phyloP scores from a whole-genome alignment of 2,329 filamentous ascomycete species.

The Coleophoma eucalyptorum region DNA sequence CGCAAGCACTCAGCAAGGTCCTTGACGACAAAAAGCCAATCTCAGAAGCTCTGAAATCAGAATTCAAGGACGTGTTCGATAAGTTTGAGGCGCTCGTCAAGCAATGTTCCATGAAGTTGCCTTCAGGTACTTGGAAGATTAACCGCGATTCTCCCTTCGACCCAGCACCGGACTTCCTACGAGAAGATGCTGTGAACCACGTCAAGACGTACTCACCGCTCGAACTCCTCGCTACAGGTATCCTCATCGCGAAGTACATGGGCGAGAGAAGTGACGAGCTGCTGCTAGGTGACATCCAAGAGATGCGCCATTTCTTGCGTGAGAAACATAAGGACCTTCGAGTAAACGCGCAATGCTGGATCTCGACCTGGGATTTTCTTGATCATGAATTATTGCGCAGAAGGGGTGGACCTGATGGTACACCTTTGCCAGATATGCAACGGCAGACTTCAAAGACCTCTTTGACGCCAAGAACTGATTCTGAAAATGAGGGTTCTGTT shows the following conservation, averaged over 20 bases:
- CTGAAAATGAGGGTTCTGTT: neutral
- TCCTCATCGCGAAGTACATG: conserved; percentile 27
- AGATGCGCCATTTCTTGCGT: conserved; percentile 26
- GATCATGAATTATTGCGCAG: conserved; percentile 9
- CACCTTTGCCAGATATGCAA: neutral
- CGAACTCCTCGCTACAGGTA: conserved; percentile 27
- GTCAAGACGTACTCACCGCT: conserved; percentile 30
- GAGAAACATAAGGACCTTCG: conserved; percentile 28
- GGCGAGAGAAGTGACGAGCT: conserved; percentile 21
- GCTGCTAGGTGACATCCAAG: conserved; percentile 27
- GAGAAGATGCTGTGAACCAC: conserved; percentile 17
- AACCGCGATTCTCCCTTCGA: conserved; percentile 23
- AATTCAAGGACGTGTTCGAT: conserved; percentile 26
- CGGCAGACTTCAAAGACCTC: neutral
- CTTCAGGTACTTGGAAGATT: conserved; percentile 18
- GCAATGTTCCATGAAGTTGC: conserved; percentile 19
- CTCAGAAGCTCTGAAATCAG: conserved; percentile 20
- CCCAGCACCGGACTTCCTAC: conserved; percentile 21
- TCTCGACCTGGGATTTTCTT: conserved; percentile 25
- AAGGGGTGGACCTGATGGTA: conserved; percentile 1
- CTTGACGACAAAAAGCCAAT: conserved; percentile 25
- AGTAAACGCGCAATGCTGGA: conserved; percentile 29
- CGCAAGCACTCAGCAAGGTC: conserved; percentile 23
- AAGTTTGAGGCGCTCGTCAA: conserved; percentile 26
- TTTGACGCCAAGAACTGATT: neutral